Conservation (phyloP, 139 green algal species). For the Astrephomene gubernaculifera region DNA sequence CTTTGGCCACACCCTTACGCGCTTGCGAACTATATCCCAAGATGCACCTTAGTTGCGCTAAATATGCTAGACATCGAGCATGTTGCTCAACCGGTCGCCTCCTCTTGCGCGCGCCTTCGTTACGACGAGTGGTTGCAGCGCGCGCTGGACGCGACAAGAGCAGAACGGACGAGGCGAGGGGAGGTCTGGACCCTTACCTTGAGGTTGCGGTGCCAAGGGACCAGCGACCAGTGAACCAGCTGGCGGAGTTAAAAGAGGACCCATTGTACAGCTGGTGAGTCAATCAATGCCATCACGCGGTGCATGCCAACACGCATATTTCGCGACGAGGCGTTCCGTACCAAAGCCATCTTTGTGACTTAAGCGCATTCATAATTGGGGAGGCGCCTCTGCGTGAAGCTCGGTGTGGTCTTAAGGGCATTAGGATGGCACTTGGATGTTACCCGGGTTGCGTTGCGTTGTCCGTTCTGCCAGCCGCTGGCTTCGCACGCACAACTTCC, state of each 20-base stretch:
- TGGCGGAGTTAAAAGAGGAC: constrained; percentile 77
- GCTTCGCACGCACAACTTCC: too few relatives aligned
- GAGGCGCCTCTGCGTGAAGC: too few relatives aligned
- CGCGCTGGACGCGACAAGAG: constrained; percentile 16
- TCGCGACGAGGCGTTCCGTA: too few relatives aligned
- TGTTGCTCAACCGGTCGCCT: neutral
- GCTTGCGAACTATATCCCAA: neutral
- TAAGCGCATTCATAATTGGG: too few relatives aligned
- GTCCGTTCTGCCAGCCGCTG: too few relatives aligned
- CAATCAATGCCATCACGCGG: neutral
- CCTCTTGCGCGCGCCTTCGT: neutral
- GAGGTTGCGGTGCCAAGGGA: constrained; percentile 81
- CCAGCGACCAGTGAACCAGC: constrained; percentile 89
- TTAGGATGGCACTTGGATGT: too few relatives aligned
- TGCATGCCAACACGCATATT: too few relatives aligned
- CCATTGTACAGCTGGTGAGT: constrained; percentile 63
- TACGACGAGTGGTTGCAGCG: constrained; percentile 6
- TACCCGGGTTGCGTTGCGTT: too few relatives aligned
- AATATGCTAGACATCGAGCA: neutral
- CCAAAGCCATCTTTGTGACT: too few relatives aligned
- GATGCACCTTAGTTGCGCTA: neutral
- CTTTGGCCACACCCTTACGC: too few relatives aligned
- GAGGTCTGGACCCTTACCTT: constrained; percentile 59
- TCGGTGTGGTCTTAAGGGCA: too few relatives aligned
- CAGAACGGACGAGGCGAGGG: constrained; percentile 9